Evolutionary conservation across 2,329 filamentous ascomycete genomes (phyloP).

Genomic region (Pyricularia pennisetigena): DNA sequence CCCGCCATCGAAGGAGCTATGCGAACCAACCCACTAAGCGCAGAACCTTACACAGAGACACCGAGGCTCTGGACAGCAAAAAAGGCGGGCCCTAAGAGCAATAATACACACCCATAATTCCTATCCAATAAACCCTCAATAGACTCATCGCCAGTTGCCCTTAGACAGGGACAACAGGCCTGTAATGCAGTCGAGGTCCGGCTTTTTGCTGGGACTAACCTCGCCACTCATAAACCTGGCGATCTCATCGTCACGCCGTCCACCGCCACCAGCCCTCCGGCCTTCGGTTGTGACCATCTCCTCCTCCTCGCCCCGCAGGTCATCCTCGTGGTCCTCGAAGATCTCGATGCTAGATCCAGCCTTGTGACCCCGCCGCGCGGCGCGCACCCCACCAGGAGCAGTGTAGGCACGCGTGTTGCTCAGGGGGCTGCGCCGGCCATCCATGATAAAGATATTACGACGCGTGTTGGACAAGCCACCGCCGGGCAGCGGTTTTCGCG

Average conservation of each 20-base stretch:
- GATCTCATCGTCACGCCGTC: constrained; percentile 47
- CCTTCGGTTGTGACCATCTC: constrained; percentile 5
- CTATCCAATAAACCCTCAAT: not conserved
- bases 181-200: constrained; percentile 81
- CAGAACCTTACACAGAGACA: not conserved
- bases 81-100: not conserved
- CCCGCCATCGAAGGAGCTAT: not conserved
- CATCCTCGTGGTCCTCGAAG: constrained; percentile 38
- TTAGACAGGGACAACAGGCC: constrained; percentile 83
- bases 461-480: constrained; percentile 6
- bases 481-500: constrained; percentile 18
- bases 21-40: not conserved
- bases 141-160: constrained; percentile 69
- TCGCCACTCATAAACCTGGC: constrained; percentile 63
- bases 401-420: not conserved
- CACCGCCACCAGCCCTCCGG: constrained; percentile 6
- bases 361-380: constrained; percentile 10
- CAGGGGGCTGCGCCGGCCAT: constrained; percentile 10
- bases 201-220: constrained; percentile 60
- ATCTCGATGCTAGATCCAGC: constrained; percentile 29
- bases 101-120: not conserved
- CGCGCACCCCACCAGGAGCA: not conserved
- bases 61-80: not conserved
- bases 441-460: constrained; percentile 18
- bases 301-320: constrained; percentile 4